phyloP scores from a whole-genome alignment of 495 filamentous ascomycete genomes.

The Podospora comata region DNA sequence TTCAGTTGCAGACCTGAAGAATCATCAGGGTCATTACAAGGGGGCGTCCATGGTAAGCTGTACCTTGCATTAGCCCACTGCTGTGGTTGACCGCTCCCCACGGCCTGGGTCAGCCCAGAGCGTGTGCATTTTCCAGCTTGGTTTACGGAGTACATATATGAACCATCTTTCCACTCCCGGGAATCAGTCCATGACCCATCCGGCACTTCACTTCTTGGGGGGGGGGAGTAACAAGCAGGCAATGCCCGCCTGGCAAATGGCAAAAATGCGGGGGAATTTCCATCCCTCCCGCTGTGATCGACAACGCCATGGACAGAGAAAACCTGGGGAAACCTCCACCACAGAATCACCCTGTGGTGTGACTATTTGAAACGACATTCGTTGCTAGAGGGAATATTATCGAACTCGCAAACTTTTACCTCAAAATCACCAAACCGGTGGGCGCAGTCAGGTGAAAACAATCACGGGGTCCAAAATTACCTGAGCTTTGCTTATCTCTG shows the following conservation, averaged over 20 bases:
- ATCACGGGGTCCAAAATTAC: neutral
- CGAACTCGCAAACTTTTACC: neutral
- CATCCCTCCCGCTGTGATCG: slow-evolving; percentile 14
- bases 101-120: too few relatives aligned
- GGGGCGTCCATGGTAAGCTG: neutral
- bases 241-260: neutral
- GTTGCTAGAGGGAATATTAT: neutral
- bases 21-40: neutral
- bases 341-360: neutral
- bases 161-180: neutral
- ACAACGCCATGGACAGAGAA: slow-evolving; percentile 4
- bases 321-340: slow-evolving; percentile 2
- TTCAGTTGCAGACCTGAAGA: neutral
- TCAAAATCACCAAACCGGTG: neutral
- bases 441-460: neutral
- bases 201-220: neutral
- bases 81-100: slow-evolving; percentile 7
- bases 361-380: neutral
- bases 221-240: neutral
- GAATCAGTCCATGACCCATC: neutral
- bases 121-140: too few relatives aligned
- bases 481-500: neutral
- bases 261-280: slow-evolving; percentile 7
- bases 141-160: neutral
- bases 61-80: slow-evolving; percentile 27